phyloP scores from a whole-genome alignment of 1,284 basidiomycete species.

The Irpex sp. region DNA sequence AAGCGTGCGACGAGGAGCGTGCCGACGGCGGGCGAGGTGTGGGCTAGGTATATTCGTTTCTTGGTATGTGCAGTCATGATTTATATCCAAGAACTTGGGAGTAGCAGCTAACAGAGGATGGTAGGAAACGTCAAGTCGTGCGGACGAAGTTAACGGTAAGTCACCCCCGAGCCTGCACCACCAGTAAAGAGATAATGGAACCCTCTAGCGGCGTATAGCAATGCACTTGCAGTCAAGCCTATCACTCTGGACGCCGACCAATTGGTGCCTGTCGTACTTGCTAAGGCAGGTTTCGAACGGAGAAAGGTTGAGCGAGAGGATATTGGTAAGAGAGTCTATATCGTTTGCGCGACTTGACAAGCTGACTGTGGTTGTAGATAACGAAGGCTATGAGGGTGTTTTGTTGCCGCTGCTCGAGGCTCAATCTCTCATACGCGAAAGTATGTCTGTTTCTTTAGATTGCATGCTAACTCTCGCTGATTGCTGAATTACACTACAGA shows the following conservation, averaged over 20 bases:
- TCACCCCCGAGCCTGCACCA: neutral
- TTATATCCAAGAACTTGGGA: no score
- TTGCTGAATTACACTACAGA: constrained; percentile 19
- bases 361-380: neutral
- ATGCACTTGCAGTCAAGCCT: constrained; percentile 48
- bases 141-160: constrained; percentile 4
- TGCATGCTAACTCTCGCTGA: neutral
- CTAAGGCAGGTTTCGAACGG: constrained; percentile 61
- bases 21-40: constrained; percentile 64
- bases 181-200: constrained; percentile 10
- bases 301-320: constrained; percentile 44
- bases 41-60: constrained; percentile 68
- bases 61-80: constrained; percentile 21
- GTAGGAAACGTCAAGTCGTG: constrained; percentile 1
- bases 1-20: constrained; percentile 59
- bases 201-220: constrained; percentile 48
- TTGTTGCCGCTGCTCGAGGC: neutral
- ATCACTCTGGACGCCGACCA: constrained; percentile 59
- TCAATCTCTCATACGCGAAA: neutral
- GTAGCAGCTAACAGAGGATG: no score
- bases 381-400: neutral
- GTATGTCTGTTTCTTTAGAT: neutral
- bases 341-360: neutral
- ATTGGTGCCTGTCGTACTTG: constrained; percentile 59
- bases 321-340: constrained; percentile 29